Conservation (phyloP, 2,329 filamentous ascomycete genomes). For the Dothiorella sarmentorum region DNA sequence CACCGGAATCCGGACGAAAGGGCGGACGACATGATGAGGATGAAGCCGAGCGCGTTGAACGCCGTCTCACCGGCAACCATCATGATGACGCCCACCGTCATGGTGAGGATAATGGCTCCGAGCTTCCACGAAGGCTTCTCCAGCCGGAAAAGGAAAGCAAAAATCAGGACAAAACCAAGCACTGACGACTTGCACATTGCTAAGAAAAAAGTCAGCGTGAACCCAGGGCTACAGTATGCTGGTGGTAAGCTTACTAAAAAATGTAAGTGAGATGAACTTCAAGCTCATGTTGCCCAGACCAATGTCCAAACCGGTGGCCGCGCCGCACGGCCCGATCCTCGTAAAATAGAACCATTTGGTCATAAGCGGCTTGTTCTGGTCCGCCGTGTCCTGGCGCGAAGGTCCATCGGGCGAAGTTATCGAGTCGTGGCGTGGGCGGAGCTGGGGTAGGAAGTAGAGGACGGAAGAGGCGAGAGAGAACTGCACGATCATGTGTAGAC, state of each 20-base stretch:
- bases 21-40: slow-evolving; percentile 87
- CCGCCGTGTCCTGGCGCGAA: slow-evolving; percentile 30
- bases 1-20: slow-evolving; percentile 97
- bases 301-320: slow-evolving; percentile 91
- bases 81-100: slow-evolving; percentile 92
- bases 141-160: slow-evolving; percentile 90
- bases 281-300: slow-evolving; percentile 93
- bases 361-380: slow-evolving; percentile 62
- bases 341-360: slow-evolving; percentile 88
- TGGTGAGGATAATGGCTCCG: slow-evolving; percentile 80
- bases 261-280: slow-evolving; percentile 93
- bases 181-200: slow-evolving; percentile 98
- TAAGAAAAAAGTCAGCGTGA: slow-evolving; percentile 21
- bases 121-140: slow-evolving; percentile 84
- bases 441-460: slow-evolving; percentile 75
- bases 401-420: slow-evolving; percentile 30
- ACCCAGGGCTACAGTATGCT: slow-evolving; percentile 23
- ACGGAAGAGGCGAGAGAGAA: slow-evolving; percentile 75
- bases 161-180: slow-evolving; percentile 88
- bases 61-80: slow-evolving; percentile 96
- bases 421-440: slow-evolving; percentile 63
- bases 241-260: slow-evolving; percentile 61
- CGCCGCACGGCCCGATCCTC: slow-evolving; percentile 85
- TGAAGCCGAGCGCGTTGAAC: slow-evolving; percentile 81
- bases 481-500: slow-evolving; percentile 93